Evolutionary conservation across 257 asterid species (phyloP).

Genomic region (Gentiana macrophylla): DNA sequence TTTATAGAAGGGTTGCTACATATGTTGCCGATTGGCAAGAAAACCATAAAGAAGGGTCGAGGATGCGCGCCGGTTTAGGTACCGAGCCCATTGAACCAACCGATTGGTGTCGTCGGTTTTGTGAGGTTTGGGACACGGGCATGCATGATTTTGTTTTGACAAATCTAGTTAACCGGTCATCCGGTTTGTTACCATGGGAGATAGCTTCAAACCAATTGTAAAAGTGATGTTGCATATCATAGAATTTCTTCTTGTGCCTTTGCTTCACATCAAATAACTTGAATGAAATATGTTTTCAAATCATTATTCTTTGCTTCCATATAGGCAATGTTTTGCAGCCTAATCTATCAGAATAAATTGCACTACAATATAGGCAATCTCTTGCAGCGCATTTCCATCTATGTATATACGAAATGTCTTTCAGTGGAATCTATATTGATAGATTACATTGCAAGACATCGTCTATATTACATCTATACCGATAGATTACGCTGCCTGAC

Average conservation of each 20-base stretch:
- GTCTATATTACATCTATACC: too few relatives aligned
- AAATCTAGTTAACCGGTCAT: constrained; percentile 25
- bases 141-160: constrained; percentile 30
- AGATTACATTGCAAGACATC: too few relatives aligned
- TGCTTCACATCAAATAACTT: too few relatives aligned
- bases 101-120: constrained; percentile 54
- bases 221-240: not conserved
- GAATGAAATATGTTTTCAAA: too few relatives aligned
- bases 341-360: too few relatives aligned
- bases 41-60: constrained; percentile 47
- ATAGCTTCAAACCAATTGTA: constrained; percentile 12
- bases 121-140: constrained; percentile 55
- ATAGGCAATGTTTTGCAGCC: too few relatives aligned
- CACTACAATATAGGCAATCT: too few relatives aligned
- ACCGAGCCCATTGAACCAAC: constrained; percentile 59
- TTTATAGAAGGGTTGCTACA: constrained; percentile 59
- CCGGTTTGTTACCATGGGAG: constrained; percentile 63
- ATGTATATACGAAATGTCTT: too few relatives aligned
- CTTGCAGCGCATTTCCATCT: too few relatives aligned
- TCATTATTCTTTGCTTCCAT: too few relatives aligned
- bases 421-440: too few relatives aligned
- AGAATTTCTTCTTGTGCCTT: not conserved
- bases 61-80: constrained; percentile 70
- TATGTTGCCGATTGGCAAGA: constrained; percentile 81
- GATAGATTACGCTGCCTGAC: too few relatives aligned